A percentile compares a stretch with the other conserved stretches of the same genome.
These are phyloP conservation scores for Beauveria varroae DNA, from an alignment of 2,329 filamentous ascomycete genomes.

Conservation along the genomic window DNA sequence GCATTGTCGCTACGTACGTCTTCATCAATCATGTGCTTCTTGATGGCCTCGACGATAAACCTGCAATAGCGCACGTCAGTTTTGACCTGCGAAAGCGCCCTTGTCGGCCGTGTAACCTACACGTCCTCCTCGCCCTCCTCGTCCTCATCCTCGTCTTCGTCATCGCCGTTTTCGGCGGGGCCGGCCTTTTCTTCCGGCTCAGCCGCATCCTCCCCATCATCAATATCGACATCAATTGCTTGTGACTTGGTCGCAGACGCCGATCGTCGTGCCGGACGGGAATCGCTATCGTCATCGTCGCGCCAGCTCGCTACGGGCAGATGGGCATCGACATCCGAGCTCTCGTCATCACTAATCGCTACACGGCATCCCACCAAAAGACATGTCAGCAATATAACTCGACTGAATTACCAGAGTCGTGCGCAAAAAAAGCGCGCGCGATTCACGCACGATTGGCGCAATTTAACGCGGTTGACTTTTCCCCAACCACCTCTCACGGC, in stretches of 20 bases:
- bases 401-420: background rate
- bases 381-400: background rate
- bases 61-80: conserved; percentile 32
- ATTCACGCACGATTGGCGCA: background rate
- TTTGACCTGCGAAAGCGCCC: background rate
- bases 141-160: background rate
- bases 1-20: conserved; percentile 33
- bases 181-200: conserved; percentile 26
- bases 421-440: background rate
- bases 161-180: background rate
- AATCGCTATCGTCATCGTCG: conserved; percentile 15
- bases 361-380: background rate
- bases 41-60: conserved; percentile 68
- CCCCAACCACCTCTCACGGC: background rate
- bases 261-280: conserved; percentile 15
- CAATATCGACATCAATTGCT: conserved; percentile 28
- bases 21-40: conserved; percentile 54
- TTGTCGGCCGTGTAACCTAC: conserved; percentile 10
- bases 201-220: conserved; percentile 35
- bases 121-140: conserved; percentile 18
- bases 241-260: conserved; percentile 24
- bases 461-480: background rate
- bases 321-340: conserved; percentile 24
- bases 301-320: conserved; percentile 18
- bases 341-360: conserved; percentile 32